Evolutionary conservation across 805 yeast genomes (phyloP).

Genomic region (Lipomyces orientalis): DNA sequence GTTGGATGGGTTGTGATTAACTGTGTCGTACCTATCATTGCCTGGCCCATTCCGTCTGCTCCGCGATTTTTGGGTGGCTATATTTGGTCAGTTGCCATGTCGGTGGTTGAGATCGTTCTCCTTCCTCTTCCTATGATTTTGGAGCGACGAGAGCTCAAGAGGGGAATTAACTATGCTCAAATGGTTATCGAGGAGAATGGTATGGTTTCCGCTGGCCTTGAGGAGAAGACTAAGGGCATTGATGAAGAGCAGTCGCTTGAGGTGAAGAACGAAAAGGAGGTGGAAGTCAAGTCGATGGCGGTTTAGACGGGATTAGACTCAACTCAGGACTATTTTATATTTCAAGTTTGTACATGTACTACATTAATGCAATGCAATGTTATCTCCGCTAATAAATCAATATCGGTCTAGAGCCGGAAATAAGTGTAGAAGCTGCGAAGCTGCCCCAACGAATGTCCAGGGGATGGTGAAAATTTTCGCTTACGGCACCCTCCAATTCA

Average conservation of each 20-base stretch:
- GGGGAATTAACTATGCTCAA: conserved; percentile 2
- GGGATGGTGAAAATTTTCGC: too few relatives aligned
- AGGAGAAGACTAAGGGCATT: conserved; percentile 7
- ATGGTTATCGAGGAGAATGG: conserved; percentile 7
- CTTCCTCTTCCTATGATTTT: conserved; percentile 24
- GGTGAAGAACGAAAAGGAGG: background rate
- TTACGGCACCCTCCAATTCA: too few relatives aligned
- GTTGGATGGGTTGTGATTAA: conserved; percentile 36
- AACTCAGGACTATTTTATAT: background rate
- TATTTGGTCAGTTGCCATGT: conserved; percentile 19
- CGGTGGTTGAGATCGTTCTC: conserved; percentile 15
- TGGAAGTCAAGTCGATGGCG: background rate
- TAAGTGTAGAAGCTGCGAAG: background rate
- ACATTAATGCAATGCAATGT: background rate
- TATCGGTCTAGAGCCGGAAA: background rate
- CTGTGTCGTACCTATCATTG: conserved; percentile 30
- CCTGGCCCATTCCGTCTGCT: conserved; percentile 25
- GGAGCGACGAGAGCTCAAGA: conserved; percentile 21
- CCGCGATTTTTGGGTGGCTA: conserved; percentile 27
- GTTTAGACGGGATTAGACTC: background rate
- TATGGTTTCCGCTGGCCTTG: conserved; percentile 2
- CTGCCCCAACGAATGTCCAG: too few relatives aligned
- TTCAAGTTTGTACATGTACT: background rate
- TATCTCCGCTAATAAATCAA: background rate
- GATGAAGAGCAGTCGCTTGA: background rate